Evolutionary conservation across 169 alveolate species (phyloP).

Genomic region (Besnoitia besnoiti): DNA sequence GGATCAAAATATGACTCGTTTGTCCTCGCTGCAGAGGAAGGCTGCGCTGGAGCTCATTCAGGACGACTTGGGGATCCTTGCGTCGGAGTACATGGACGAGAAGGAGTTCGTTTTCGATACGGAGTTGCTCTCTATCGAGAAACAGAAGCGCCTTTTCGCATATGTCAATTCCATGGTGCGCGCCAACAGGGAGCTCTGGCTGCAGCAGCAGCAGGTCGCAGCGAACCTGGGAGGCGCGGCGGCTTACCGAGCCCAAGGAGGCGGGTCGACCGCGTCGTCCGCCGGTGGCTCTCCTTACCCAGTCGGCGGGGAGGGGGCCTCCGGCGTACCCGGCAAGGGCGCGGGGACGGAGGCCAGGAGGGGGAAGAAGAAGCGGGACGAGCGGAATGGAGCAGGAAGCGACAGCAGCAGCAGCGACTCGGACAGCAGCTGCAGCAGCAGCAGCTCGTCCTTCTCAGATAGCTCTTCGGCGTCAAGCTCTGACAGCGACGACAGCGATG

Average conservation of each 20-base stretch:
- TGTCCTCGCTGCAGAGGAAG: conserved; percentile 85
- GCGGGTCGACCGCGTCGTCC: not conserved
- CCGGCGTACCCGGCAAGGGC: not conserved
- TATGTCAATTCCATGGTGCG: conserved; percentile 84
- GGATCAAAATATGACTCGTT: conserved; percentile 76
- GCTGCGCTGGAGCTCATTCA: conserved; percentile 87
- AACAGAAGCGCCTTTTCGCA: conserved; percentile 81
- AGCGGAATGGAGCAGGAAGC: not conserved
- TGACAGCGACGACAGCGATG: conserved; percentile 13
- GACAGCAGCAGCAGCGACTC: not conserved
- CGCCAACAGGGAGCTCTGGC: conserved; percentile 3
- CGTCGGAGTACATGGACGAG: conserved; percentile 82
- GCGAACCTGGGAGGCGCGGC: not conserved
- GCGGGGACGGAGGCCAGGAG: not conserved
- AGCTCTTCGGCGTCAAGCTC: not conserved
- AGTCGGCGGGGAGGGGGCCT: not conserved
- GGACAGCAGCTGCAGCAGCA: conserved; percentile 21
- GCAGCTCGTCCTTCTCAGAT: conserved; percentile 14
- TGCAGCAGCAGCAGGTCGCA: conserved; percentile 33
- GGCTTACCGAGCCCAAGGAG: not conserved
- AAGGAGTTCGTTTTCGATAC: conserved; percentile 81
- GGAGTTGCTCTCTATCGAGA: conserved; percentile 83
- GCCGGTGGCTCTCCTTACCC: not conserved
- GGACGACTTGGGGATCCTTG: conserved; percentile 87
- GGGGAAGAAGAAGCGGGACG: not conserved